A percentile compares a stretch with the other conserved stretches of the same genome.
phyloP scores from a whole-genome alignment of 2,329 filamentous ascomycete species.

The Neonectria ditissima region DNA sequence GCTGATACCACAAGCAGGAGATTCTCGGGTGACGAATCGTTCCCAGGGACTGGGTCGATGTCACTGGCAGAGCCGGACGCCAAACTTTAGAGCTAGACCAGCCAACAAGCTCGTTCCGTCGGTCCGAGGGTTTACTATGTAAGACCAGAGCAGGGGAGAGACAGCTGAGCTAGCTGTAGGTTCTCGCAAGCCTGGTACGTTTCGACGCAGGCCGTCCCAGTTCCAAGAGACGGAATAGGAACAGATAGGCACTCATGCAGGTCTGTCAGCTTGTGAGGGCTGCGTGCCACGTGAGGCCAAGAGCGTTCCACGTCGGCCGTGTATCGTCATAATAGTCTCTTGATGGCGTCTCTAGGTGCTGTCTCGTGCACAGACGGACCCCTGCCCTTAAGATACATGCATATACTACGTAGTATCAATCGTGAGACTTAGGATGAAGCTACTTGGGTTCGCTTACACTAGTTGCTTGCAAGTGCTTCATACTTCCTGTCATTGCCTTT shows the following conservation, averaged over 20 bases:
- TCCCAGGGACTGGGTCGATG: conserved; percentile 56
- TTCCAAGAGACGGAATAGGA: neutral
- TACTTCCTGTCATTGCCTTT: neutral
- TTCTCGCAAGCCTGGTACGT: neutral
- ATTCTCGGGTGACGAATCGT: conserved; percentile 70
- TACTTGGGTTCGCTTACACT: neutral
- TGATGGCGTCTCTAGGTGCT: conserved; percentile 21
- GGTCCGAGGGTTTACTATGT: conserved; percentile 2
- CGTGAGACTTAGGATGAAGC: conserved; percentile 7
- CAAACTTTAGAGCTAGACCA: conserved; percentile 46
- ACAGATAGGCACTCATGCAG: conserved; percentile 11
- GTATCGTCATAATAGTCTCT: conserved; percentile 21
- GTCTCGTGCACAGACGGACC: conserved; percentile 30
- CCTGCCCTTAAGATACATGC: conserved; percentile 8
- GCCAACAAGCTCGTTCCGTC: conserved; percentile 15
- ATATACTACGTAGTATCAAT: conserved; percentile 1
- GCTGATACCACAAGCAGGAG: conserved; percentile 47
- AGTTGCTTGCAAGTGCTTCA: neutral
- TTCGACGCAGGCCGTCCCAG: neutral
- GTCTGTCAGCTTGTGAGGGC: neutral
- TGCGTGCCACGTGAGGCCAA: conserved; percentile 6
- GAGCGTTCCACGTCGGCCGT: conserved; percentile 23
- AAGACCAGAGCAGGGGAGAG: conserved; percentile 12
- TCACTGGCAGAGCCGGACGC: conserved; percentile 45
- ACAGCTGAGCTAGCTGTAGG: conserved; percentile 11